Conservation (phyloP, 306 rosid species). For the Quillaja saponaria region DNA sequence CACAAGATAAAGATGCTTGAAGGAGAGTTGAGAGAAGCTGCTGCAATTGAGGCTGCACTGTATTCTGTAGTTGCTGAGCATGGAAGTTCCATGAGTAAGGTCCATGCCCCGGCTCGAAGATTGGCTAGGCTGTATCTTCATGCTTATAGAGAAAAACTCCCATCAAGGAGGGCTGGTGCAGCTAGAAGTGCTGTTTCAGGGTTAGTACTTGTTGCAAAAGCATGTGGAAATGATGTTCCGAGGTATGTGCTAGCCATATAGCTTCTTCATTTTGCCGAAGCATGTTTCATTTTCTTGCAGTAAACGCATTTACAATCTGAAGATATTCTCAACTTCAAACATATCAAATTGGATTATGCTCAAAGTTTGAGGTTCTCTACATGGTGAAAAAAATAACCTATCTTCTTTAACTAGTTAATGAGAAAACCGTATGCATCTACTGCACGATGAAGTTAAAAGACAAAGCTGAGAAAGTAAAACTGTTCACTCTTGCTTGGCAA, state of each 20-base stretch:
- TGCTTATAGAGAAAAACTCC: slow-evolving; percentile 67
- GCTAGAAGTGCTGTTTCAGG: slow-evolving; percentile 95
- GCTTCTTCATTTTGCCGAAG: slow-evolving; percentile 16
- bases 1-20: slow-evolving; percentile 81
- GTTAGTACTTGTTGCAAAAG: slow-evolving; percentile 86
- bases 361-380: slow-evolving; percentile 8
- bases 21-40: slow-evolving; percentile 95
- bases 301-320: slow-evolving; percentile 20
- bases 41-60: slow-evolving; percentile 85
- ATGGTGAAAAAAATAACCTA: neutral
- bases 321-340: slow-evolving; percentile 6
- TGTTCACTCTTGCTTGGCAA: slow-evolving; percentile 1
- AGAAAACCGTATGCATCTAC: slow-evolving; percentile 2
- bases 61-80: slow-evolving; percentile 96
- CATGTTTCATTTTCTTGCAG: slow-evolving; percentile 7
- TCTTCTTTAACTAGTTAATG: neutral
- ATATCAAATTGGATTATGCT: slow-evolving; percentile 11
- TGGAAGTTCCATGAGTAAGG: slow-evolving; percentile 95
- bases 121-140: slow-evolving; percentile 90
- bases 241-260: slow-evolving; percentile 48
- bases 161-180: slow-evolving; percentile 67
- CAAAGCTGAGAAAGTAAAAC: no score
- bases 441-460: slow-evolving; percentile 1
- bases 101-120: slow-evolving; percentile 97
- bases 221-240: slow-evolving; percentile 98